Percentiles rank a stretch among this genome's conserved stretches.
Evolutionary conservation across 345 rosid genomes (phyloP).

Genomic region (Pugionium dolabratum): DNA sequence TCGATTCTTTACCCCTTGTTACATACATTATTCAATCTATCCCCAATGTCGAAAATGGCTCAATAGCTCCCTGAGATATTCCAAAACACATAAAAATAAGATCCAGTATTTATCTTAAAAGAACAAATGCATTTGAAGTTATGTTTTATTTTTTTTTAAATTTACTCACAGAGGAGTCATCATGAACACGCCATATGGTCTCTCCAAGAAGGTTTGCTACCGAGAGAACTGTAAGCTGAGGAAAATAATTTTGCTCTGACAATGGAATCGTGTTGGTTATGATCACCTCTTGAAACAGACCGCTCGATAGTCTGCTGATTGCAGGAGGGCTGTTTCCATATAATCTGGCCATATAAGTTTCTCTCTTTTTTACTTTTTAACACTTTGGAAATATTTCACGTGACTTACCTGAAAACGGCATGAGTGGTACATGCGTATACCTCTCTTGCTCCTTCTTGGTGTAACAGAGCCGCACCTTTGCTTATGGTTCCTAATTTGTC

Average conservation of each 20-base stretch:
- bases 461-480: slow-evolving; percentile 95
- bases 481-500: slow-evolving; percentile 68
- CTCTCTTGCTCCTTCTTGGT: slow-evolving; percentile 98
- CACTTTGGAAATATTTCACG: slow-evolving; percentile 14
- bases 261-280: slow-evolving; percentile 93
- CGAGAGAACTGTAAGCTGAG: slow-evolving; percentile 87
- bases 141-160: no score
- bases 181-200: slow-evolving; percentile 97
- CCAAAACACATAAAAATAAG: slow-evolving; percentile 29
- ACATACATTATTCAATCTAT: slow-evolving; percentile 55
- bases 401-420: slow-evolving; percentile 84
- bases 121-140: slow-evolving; percentile 2
- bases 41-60: slow-evolving; percentile 81
- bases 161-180: slow-evolving; percentile 88
- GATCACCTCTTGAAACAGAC: slow-evolving; percentile 94
- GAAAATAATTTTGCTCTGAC: slow-evolving; percentile 79
- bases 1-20: slow-evolving; percentile 1
- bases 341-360: slow-evolving; percentile 16
- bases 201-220: slow-evolving; percentile 96
- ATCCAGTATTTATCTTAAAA: not conserved
- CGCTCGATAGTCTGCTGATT: slow-evolving; percentile 86
- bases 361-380: not conserved
- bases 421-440: slow-evolving; percentile 94
- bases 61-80: slow-evolving; percentile 67
- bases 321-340: slow-evolving; percentile 79